These are phyloP conservation scores for Xylaria sp. DNA, from an alignment of 2,329 filamentous ascomycete species.

Conservation along the genomic window DNA sequence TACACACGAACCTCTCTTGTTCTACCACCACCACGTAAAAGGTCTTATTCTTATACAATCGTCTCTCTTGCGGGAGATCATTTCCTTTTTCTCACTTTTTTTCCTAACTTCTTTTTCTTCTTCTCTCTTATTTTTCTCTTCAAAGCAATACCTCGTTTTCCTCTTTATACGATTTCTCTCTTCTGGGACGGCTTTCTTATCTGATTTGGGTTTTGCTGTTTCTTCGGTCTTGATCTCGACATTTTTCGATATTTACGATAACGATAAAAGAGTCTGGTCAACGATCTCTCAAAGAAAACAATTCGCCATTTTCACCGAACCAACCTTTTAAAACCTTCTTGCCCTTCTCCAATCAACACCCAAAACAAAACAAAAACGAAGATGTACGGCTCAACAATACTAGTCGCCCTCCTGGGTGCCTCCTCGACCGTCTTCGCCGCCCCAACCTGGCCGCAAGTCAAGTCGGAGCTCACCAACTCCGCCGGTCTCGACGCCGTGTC, in stretches of 20 bases:
- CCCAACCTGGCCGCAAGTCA: slow-evolving; percentile 59
- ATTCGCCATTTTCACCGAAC: slow-evolving; percentile 11
- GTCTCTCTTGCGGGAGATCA: slow-evolving; percentile 30
- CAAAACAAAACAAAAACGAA: slow-evolving; percentile 37
- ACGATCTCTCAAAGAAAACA: slow-evolving; percentile 10
- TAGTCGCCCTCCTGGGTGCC: slow-evolving; percentile 59
- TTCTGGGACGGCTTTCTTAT: slow-evolving; percentile 36
- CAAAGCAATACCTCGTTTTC: slow-evolving; percentile 19
- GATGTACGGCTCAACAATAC: slow-evolving; percentile 63
- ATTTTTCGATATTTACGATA: slow-evolving; percentile 5
- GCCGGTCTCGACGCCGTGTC: slow-evolving; percentile 61
- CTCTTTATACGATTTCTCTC: slow-evolving; percentile 26
- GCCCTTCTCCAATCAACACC: slow-evolving; percentile 14
- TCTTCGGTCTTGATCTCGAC: slow-evolving; percentile 19
- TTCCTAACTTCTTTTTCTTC: slow-evolving; percentile 30
- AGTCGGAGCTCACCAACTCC: slow-evolving; percentile 53
- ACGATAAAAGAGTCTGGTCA: neutral
- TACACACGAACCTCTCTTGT: slow-evolving; percentile 25
- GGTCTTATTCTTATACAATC: slow-evolving; percentile 36
- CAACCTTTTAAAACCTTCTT: slow-evolving; percentile 14
- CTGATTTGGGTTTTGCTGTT: slow-evolving; percentile 42
- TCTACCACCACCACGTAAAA: slow-evolving; percentile 26
- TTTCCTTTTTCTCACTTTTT: slow-evolving; percentile 38
- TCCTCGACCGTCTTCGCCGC: slow-evolving; percentile 56
- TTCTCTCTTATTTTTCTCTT: slow-evolving; percentile 20